Percentiles rank a stretch among this genome's conserved stretches.
These are phyloP conservation scores for Bondarzewia mesenterica DNA, from an alignment of 1,284 basidiomycete species.

Conservation along the genomic window DNA sequence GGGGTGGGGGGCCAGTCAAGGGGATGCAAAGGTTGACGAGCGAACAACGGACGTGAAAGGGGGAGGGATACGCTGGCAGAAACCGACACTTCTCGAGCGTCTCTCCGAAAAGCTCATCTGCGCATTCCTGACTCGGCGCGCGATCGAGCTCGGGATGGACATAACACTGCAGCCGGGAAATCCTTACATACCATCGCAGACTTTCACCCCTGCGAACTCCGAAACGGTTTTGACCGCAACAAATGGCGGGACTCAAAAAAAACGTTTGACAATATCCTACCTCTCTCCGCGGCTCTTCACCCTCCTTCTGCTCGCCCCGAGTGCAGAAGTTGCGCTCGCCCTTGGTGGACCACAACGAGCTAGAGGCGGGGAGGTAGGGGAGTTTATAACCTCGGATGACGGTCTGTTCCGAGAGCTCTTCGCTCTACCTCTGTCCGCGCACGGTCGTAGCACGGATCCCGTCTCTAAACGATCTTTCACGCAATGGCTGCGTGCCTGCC, in stretches of 20 bases:
- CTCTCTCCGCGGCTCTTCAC: slow-evolving; percentile 48
- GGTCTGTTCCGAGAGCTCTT: slow-evolving; percentile 4
- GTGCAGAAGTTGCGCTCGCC: not conserved
- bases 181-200: slow-evolving; percentile 17
- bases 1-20: slow-evolving; percentile 6
- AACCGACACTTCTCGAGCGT: slow-evolving; percentile 30
- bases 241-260: slow-evolving; percentile 2
- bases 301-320: slow-evolving; percentile 37
- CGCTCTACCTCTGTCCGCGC: not conserved
- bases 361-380: not conserved
- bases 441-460: not conserved
- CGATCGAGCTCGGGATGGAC: slow-evolving; percentile 23
- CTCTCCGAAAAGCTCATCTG: slow-evolving; percentile 29
- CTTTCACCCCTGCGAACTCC: slow-evolving; percentile 15
- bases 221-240: not conserved
- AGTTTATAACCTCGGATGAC: slow-evolving; percentile 8
- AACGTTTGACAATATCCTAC: slow-evolving; percentile 38
- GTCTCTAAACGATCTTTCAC: not conserved
- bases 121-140: slow-evolving; percentile 27
- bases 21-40: not conserved
- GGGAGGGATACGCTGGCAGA: slow-evolving; percentile 42
- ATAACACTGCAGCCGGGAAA: slow-evolving; percentile 35
- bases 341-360: not conserved
- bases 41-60: slow-evolving; percentile 11
- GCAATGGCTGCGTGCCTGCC: not conserved